phyloP scores from a whole-genome alignment of 495 filamentous ascomycete species.

The Wilcoxina mikolae region DNA sequence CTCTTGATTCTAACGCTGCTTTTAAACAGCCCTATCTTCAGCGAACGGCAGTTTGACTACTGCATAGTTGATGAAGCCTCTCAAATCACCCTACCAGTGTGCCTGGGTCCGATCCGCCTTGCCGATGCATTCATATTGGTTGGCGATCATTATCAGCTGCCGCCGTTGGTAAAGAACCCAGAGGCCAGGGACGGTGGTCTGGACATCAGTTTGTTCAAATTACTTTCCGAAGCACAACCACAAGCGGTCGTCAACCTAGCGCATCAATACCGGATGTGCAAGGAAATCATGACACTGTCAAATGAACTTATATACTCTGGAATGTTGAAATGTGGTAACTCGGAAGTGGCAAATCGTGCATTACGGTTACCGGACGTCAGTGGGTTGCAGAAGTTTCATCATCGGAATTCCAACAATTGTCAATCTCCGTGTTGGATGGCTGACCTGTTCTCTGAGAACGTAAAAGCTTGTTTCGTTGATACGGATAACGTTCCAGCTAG shows the following conservation, averaged over 20 bases:
- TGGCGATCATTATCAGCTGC: constrained; percentile 89
- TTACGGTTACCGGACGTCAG: constrained; percentile 45
- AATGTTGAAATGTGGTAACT: constrained; percentile 72
- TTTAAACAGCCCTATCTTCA: constrained; percentile 48
- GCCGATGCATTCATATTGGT: constrained; percentile 88
- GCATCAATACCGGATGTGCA: constrained; percentile 96
- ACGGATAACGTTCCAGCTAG: constrained; percentile 60
- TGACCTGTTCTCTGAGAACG: constrained; percentile 43
- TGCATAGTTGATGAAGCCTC: constrained; percentile 97
- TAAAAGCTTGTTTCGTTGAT: constrained; percentile 70
- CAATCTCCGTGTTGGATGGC: constrained; percentile 56
- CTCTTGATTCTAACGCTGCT: not conserved
- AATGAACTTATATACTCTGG: constrained; percentile 89
- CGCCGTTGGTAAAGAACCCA: constrained; percentile 84
- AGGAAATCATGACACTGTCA: constrained; percentile 85
- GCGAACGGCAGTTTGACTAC: constrained; percentile 82
- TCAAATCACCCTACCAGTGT: constrained; percentile 90
- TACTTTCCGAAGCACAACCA: constrained; percentile 77
- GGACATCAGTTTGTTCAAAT: constrained; percentile 84
- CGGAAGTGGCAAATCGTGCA: constrained; percentile 51
- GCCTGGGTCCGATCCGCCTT: constrained; percentile 83
- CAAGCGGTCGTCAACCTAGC: constrained; percentile 75
- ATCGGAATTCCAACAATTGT: not conserved
- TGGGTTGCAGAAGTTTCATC: constrained; percentile 33
- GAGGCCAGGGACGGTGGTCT: constrained; percentile 73